Conservation (phyloP, 306 rosid species). For the Erythrophleum fordii region DNA sequence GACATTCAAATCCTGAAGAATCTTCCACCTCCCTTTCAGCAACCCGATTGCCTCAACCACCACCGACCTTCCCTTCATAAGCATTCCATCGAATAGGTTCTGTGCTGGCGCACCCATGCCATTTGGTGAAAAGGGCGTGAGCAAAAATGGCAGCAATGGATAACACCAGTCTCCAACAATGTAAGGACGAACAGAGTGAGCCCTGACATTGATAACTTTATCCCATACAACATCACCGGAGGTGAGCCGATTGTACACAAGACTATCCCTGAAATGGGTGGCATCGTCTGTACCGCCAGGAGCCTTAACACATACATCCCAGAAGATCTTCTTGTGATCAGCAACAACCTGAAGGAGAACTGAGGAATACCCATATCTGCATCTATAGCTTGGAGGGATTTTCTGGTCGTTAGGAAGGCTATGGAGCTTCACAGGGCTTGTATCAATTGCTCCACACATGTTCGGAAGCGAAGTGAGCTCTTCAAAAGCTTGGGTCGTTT, state of each 20-base stretch:
- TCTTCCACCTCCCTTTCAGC: conserved; percentile 94
- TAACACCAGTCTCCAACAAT: conserved; percentile 92
- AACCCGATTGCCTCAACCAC: conserved; percentile 87
- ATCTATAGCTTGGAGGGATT: conserved; percentile 52
- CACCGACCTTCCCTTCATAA: conserved; percentile 88
- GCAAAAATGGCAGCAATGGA: conserved; percentile 72
- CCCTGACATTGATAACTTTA: conserved; percentile 63
- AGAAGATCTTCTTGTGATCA: conserved; percentile 84
- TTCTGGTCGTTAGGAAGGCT: conserved; percentile 44
- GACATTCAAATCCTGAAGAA: conserved; percentile 82
- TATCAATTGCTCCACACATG: conserved; percentile 91
- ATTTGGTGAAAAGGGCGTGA: conserved; percentile 68
- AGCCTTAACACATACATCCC: conserved; percentile 95
- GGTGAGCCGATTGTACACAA: conserved; percentile 63
- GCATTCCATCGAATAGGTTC: conserved; percentile 90
- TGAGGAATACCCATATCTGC: conserved; percentile 64
- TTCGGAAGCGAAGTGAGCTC: conserved; percentile 89
- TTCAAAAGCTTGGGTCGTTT: conserved; percentile 80
- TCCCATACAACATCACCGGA: conserved; percentile 86
- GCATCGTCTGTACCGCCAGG: conserved; percentile 84
- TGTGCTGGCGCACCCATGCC: conserved; percentile 87
- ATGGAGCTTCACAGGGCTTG: conserved; percentile 66
- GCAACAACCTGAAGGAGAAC: conserved; percentile 91
- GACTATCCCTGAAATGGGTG: conserved; percentile 77
- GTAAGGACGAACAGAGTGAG: conserved; percentile 76